Evolutionary conservation across 306 rosid genomes (phyloP), one percentile per base, ranked within the genome.

Genomic region (Quercus variabilis): DNA sequence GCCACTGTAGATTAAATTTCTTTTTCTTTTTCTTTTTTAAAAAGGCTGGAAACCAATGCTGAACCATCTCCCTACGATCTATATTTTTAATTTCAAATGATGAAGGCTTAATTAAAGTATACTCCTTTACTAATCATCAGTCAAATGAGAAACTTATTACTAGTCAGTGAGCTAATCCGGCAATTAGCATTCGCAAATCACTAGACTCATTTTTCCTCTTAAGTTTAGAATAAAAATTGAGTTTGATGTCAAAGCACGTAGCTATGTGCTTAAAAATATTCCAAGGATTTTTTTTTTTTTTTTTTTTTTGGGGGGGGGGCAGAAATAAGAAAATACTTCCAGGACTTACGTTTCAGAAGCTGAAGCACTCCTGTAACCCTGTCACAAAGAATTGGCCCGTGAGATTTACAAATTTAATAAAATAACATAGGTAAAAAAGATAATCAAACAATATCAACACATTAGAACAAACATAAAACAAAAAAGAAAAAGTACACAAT

Each of bases 291-390:
- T 17, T 74, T 14, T 31, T 77, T 63, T 35, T 17, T 74, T 18
- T 31, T 25, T 49, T 49, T 49, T 46, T 46, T 2, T 18, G 23
- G 23, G 23, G 23, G 23, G 23, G 26, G 26, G 15, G 75, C 75
- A 83, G 60, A 74, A 52, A 74, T 19, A 76, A 74, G 71, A 56
- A 13, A 78, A 84, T n/a, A 9, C 19, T 71, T 76, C 60, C 56
- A 13, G 76, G 69, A 91, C 99, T 88, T 95, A 95, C 99, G 89
- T 80, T 75, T 93, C 98, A 82, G 96, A 88, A 77, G 98, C 96
- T 71, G 92, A 76, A 80, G 91, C 85, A 83, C 78, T 93, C 90
- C 98, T 82, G 90, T 95, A 95, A 77, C 99, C 99, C 99, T 95
- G 92, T 64, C 19, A 87, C 55, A 75, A 64, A 87, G 46, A 84